Conservation (phyloP, 148 eudicot genomes). For the Heliosperma pusillum region DNA sequence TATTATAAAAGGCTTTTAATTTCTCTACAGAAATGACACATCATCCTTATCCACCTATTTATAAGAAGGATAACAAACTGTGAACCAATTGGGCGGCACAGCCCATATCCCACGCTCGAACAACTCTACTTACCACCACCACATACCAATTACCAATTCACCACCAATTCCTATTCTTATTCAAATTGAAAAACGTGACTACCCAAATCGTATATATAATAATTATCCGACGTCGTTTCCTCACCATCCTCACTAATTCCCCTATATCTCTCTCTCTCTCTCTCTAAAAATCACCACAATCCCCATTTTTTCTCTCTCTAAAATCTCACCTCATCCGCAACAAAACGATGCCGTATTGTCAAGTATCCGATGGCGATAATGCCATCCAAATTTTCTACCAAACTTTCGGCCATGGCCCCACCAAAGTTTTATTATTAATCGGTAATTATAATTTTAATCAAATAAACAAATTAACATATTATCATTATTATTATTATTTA, state of each 20-base stretch:
- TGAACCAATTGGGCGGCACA: neutral
- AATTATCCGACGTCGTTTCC: neutral
- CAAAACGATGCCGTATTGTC: slow-evolving; percentile 71
- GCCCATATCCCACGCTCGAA: neutral
- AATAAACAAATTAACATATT: too few species aligned
- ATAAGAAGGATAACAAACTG: too few species aligned
- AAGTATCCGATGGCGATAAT: slow-evolving; percentile 33
- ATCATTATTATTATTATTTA: too few species aligned
- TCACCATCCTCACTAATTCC: neutral
- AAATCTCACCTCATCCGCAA: neutral
- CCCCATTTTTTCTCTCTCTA: neutral
- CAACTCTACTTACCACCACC: neutral
- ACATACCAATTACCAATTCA: neutral
- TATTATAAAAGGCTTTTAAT: too few species aligned
- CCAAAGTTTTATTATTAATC: neutral
- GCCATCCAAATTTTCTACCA: slow-evolving; percentile 21
- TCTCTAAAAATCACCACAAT: slow-evolving; percentile 17
- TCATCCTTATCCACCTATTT: neutral
- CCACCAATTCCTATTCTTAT: neutral
- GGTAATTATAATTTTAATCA: neutral
- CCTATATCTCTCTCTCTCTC: slow-evolving; percentile 10
- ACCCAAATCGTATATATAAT: slow-evolving; percentile 12
- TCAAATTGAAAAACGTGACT: neutral
- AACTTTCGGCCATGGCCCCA: neutral
- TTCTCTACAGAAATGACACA: too few species aligned